Evolutionary conservation across 2,329 filamentous ascomycete genomes (phyloP), one percentile per base, ranked within the genome.

Genomic region (Hymenoscyphus albidus): DNA sequence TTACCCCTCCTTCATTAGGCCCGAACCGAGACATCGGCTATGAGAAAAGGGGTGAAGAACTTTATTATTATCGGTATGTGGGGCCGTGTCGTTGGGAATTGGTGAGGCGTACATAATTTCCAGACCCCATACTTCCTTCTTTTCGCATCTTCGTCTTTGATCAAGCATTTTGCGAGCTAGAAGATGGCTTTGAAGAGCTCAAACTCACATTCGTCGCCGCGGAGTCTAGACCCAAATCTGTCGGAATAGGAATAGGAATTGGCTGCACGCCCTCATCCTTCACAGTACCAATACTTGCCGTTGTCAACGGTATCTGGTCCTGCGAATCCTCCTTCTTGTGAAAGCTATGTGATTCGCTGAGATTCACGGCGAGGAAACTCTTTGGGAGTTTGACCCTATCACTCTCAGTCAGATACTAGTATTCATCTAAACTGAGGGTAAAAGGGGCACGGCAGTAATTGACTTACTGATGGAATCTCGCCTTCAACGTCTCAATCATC

Each of bases 401-500:
- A 55, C 61, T 61, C 40, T 71, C 59, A 69, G 62, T 55, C 18
- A 39, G 16, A 38, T 18, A 31, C 16, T n/a, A 22, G 22, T 12
- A 9, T 55, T 58, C 4, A 5, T 54, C 18, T 58, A 32, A 12
- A 42, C 13, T 31, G 27, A 16, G 32, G 38, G 31, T 40, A 42
- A 27, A 54, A 18, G 10, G n/a, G 48, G 10, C n/a, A 18, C 5
- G 9, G 14, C 2, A 10, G 6, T 9, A 22, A 51, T 16, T 16
- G 31, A 65, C 89, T 80, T 83, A 94, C 90, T 93, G 93, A 74
- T 97, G 91, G 75, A 99, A 98, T 74, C 97, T 98, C 59, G 91
- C 94, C 70, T 93, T 87, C 68, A 99, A 80, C 1, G 93, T 98
- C 78, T 97, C 93, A 70, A 99, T 91, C n/a, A 99, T 91, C 72